Conservation (phyloP, 2,329 filamentous ascomycete genomes). For the Stromatinia cepivora region DNA sequence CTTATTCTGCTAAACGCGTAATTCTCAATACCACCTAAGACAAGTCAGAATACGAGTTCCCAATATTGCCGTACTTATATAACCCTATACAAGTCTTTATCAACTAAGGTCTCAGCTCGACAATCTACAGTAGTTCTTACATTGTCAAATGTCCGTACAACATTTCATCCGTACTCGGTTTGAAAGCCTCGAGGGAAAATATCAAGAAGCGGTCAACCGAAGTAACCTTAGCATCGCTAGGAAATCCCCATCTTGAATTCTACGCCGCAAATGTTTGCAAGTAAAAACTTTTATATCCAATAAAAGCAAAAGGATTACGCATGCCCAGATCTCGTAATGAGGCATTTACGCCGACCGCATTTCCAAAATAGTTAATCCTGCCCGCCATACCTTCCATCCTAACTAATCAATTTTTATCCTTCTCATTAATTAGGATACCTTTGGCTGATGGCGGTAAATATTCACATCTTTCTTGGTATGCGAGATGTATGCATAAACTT, state of each 20-base stretch:
- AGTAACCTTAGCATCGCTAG: not conserved
- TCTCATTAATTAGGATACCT: not conserved
- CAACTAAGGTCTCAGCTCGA: not conserved
- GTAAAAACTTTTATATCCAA: not conserved
- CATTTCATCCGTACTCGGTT: constrained; percentile 4
- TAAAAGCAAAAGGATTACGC: not conserved
- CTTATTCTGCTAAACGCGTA: not conserved
- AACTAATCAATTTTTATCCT: not conserved
- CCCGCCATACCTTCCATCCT: not conserved
- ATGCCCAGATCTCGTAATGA: not conserved
- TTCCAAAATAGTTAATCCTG: not conserved
- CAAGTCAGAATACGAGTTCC: not conserved
- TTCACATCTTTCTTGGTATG: not conserved
- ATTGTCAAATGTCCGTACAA: not conserved
- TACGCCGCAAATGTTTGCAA: not conserved
- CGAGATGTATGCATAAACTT: not conserved
- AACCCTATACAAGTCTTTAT: not conserved
- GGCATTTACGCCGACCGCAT: constrained; percentile 3
- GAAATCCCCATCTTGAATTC: not conserved
- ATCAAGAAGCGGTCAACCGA: constrained; percentile 4
- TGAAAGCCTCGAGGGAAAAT: not conserved
- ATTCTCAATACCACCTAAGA: not conserved
- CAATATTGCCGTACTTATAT: not conserved
- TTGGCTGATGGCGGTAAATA: not conserved
- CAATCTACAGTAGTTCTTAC: not conserved